Evolutionary conservation across 1,284 basidiomycete species (phyloP), one percentile per base, ranked within the genome.

Genomic region (Pseudozyma sp.): DNA sequence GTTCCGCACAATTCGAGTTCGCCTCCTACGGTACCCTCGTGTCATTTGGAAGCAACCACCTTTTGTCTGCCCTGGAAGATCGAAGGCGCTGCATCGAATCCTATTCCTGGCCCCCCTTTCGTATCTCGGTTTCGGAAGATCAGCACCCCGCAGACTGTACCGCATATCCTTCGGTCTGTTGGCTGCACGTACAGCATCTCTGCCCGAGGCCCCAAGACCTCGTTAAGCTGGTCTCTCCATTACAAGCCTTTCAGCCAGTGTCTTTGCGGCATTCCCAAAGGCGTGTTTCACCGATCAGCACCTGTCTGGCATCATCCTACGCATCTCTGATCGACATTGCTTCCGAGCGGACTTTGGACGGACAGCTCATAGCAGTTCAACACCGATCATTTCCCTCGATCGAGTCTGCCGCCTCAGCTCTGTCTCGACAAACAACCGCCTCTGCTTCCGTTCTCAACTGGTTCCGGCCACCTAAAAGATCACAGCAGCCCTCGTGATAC

Each of bases 301-400:
- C 19, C 34, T 49, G 39, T 54, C 55, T 47, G 66, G 55, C 66
- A 47, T 49, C 35, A 14, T 54, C 42, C 30, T 35, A 55, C 53
- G 52, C 56, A 54, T 39, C 17, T 31, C 29, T 52, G 66, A 68
- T 68, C 66, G 66, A 68, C 66, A 68, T 68, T 68, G 66, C 66
- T 68, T 68, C 66, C 66, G 66, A 68, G 66, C 66, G 66, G 66
- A 68, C 59, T 34, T 68, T 29, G 19, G 42, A 33, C 37, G 51
- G 63, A 60, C 55, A 59, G 52, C 54, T 46, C 48, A 29, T 34
- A 48, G 30, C 11, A 14, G 7, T 40, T 10, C 24, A 33, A 17
- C 24, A 40, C 51, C 43, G 19, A 50, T 46, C 51, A 31, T 34
- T 53, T n/a, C 39, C 16, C 16, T 42, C 39, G 39, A 7, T 42